A percentile compares a stretch with the other conserved stretches of the same genome.
phyloP scores from a whole-genome alignment of 2,329 filamentous ascomycete genomes.

The Colletotrichum musae region DNA sequence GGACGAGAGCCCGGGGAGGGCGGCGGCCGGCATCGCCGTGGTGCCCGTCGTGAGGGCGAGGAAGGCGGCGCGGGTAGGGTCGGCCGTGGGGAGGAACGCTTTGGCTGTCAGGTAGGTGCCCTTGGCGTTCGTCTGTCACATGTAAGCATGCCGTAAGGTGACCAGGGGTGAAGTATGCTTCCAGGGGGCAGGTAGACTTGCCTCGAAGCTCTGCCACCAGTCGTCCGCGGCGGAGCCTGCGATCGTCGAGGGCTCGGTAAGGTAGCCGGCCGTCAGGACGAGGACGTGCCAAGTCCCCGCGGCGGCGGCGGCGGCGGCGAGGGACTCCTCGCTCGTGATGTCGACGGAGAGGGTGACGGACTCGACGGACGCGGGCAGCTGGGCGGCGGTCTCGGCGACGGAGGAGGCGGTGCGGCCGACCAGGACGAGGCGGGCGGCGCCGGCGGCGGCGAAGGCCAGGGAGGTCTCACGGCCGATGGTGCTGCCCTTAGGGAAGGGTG shows the following conservation, averaged over 20 bases:
- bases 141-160: conserved; percentile 9
- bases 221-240: conserved; percentile 40
- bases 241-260: conserved; percentile 39
- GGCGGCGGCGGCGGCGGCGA: conserved; percentile 28
- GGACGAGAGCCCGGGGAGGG: no score
- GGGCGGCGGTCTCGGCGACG: conserved; percentile 45
- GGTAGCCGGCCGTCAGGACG: conserved; percentile 39
- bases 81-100: conserved; percentile 59
- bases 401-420: conserved; percentile 52
- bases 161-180: background rate
- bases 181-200: no score
- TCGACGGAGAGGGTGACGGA: conserved; percentile 22
- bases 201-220: conserved; percentile 46
- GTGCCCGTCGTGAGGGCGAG: conserved; percentile 44
- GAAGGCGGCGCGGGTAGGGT: conserved; percentile 40
- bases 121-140: conserved; percentile 61
- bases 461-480: conserved; percentile 79
- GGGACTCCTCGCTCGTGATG: conserved; percentile 24
- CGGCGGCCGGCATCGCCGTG: conserved; percentile 41
- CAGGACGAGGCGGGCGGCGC: conserved; percentile 55
- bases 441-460: conserved; percentile 65
- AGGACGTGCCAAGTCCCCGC: conserved; percentile 42
- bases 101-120: conserved; percentile 61
- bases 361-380: conserved; percentile 42
- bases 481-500: conserved; percentile 17